phyloP scores from a whole-genome alignment of 1,284 basidiomycete genomes.

The Ganoderma resinaceum region DNA sequence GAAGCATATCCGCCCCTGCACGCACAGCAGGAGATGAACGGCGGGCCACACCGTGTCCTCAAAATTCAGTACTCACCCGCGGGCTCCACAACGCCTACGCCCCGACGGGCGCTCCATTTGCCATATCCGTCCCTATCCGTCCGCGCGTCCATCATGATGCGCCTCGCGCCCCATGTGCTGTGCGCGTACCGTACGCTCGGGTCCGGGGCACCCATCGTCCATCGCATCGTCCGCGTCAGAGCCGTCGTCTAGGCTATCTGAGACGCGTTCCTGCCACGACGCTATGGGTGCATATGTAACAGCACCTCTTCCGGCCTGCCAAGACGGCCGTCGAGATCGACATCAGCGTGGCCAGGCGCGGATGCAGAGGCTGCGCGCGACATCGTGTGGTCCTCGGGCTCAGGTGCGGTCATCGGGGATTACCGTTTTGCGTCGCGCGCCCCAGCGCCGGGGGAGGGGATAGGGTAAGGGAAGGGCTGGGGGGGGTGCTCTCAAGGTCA shows the following conservation, averaged over 20 bases:
- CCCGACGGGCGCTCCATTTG: background rate
- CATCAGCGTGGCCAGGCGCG: background rate
- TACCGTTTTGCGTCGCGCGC: background rate
- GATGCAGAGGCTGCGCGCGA: background rate
- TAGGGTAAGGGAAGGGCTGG: too few relatives aligned
- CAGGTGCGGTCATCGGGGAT: background rate
- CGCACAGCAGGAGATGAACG: background rate
- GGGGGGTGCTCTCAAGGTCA: too few relatives aligned
- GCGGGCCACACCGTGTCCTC: background rate
- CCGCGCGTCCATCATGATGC: background rate
- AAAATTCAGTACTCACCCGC: background rate
- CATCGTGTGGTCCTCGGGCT: background rate
- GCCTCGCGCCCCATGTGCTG: too few relatives aligned
- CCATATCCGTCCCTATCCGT: background rate
- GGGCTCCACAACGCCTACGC: background rate
- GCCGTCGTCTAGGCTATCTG: background rate
- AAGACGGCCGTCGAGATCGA: constrained; percentile 3
- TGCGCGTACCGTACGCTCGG: background rate
- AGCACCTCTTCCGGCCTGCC: constrained; percentile 1
- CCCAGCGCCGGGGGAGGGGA: background rate
- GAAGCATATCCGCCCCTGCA: background rate
- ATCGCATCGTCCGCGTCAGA: background rate
- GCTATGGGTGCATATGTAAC: constrained; percentile 18
- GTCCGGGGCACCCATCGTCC: background rate
- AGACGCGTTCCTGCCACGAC: background rate